These are phyloP conservation scores for Neostapfia colusana DNA, from an alignment of 176 grass and related monocot species.

Conservation along the genomic window DNA sequence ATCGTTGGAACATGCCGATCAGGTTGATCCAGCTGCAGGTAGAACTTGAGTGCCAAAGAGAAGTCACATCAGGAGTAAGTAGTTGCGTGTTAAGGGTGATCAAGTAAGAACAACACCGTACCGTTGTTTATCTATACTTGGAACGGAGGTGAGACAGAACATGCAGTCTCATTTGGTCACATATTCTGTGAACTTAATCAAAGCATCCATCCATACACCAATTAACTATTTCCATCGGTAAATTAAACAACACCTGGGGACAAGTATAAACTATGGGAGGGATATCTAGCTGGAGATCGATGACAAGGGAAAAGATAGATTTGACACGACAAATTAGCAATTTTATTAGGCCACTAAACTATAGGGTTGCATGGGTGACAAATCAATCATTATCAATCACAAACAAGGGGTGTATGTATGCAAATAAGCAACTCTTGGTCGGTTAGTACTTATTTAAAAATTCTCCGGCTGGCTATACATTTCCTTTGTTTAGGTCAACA, in stretches of 20 bases:
- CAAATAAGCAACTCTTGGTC: conserved; percentile 49
- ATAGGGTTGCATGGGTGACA: conserved; percentile 43
- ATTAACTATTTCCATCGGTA: conserved; percentile 28
- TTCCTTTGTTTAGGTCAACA: conserved; percentile 45
- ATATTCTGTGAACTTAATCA: conserved; percentile 40
- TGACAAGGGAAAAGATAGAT: conserved; percentile 14
- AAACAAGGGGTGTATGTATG: not conserved
- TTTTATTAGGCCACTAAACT: conserved; percentile 41
- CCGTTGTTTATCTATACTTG: conserved; percentile 11
- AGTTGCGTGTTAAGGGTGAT: conserved; percentile 17
- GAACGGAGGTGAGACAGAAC: not conserved
- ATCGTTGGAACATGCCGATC: not conserved
- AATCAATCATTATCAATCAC: conserved; percentile 68
- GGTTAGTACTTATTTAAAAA: conserved; percentile 50
- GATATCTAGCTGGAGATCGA: conserved; percentile 47
- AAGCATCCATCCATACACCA: conserved; percentile 23
- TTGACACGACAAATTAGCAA: conserved; percentile 50
- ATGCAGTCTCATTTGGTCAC: conserved; percentile 13
- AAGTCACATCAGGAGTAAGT: conserved; percentile 33
- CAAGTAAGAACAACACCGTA: not conserved
- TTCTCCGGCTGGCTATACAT: not conserved
- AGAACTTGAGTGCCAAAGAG: not conserved
- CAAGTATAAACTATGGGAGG: conserved; percentile 23
- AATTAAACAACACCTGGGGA: conserved; percentile 24
- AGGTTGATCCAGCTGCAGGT: not conserved